Base-by-base conservation (phyloP, 768 basidiomycete genomes). In the Phanerochaete sordida region DNA sequence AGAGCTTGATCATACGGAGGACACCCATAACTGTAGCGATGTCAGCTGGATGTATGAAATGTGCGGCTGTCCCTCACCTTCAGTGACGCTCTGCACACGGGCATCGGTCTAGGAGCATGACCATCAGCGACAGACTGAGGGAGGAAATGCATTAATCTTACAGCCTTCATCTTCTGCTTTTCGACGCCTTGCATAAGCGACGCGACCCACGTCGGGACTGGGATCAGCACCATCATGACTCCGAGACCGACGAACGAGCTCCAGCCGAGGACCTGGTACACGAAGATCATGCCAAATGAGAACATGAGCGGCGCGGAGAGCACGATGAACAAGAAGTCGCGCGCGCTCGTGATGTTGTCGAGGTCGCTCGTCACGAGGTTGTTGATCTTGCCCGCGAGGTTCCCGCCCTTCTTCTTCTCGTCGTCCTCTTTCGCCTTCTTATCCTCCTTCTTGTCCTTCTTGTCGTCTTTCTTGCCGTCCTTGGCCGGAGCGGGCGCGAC, bases 331-430 rank as follows among this genome's bases (percentile, higher is more conserved):
- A 61, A 21, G 60, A 64, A 61, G 50, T 64, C 63, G 26, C 56
- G 48, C 8, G 62, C 71, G 9, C 66, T 66, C 15, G 62, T 47
- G 27, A 70, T 62, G 52, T 69, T 65, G 45, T 62, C 61, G 16
- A 62, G 44, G 43, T 62, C 62, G 26, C 52, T 59, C 8, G 88
- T 84, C 33, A 90, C 81, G 6, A 91, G 73, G 57, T 90, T 92
- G 69, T 88, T 92, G 68, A 93, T 85, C 68, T 84, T 88, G 11
- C 91, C 90, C 37, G 85, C 81, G 21, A 90, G 71, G 66, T 87
- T 85, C 11, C 71, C 73, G 12, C 72, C 68, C 48, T 72, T 73
- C 30, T 60, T 73, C 30, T 60, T 44, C 26, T 24, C 54, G 51
- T 52, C 37, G 12, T 49, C 49, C 7, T 30, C 49, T 13, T 16